Evolutionary conservation across 257 asterid species (phyloP).

Genomic region (Primulina huaijiensis): DNA sequence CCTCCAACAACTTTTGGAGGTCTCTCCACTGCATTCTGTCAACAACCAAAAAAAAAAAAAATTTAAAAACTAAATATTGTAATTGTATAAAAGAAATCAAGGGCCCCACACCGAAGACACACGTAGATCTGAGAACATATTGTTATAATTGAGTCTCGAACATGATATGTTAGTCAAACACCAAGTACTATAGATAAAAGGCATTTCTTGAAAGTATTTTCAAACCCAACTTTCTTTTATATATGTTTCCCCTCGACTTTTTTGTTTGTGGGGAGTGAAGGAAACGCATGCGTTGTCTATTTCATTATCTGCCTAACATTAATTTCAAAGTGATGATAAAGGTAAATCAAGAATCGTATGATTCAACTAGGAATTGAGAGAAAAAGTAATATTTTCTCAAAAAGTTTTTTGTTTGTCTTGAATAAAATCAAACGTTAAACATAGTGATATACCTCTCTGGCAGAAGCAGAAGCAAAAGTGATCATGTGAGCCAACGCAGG

Average conservation of each 20-base stretch:
- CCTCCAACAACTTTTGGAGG: slow-evolving; percentile 70
- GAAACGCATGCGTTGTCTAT: slow-evolving; percentile 21
- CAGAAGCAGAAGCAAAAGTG: slow-evolving; percentile 75
- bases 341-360: slow-evolving; percentile 16
- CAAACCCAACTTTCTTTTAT: slow-evolving; percentile 19
- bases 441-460: slow-evolving; percentile 74
- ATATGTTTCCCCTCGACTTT: slow-evolving; percentile 7
- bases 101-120: no score
- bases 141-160: no score
- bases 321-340: slow-evolving; percentile 24
- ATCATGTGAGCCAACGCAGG: slow-evolving; percentile 88
- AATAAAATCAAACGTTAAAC: background rate
- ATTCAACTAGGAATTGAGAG: slow-evolving; percentile 20
- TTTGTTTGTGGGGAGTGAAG: background rate
- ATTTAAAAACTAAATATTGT: no score
- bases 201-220: slow-evolving; percentile 20
- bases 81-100: no score
- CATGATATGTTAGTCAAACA: no score
- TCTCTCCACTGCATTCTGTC: slow-evolving; percentile 76
- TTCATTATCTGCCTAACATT: slow-evolving; percentile 35
- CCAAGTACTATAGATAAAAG: slow-evolving; percentile 1
- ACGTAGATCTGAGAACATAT: no score
- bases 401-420: no score
- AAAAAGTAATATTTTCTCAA: no score
- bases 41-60: no score